phyloP scores from a whole-genome alignment of 192 early-diverging fungal genomes.

The Entrophospora sp. region DNA sequence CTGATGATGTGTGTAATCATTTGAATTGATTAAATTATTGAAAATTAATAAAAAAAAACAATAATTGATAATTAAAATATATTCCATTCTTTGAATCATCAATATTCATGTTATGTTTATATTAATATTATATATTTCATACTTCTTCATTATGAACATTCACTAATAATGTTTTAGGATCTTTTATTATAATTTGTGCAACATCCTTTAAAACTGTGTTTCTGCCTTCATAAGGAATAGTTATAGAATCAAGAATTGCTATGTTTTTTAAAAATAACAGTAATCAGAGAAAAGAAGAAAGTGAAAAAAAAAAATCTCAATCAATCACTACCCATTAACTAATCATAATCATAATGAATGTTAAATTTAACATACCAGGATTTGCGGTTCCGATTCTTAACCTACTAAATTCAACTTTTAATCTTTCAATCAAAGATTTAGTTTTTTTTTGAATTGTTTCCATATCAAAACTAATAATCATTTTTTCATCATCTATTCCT shows the following conservation, averaged over 20 bases:
- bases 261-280: too few species aligned
- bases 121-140: neutral
- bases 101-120: neutral
- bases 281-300: too few species aligned
- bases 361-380: slow-evolving; percentile 40
- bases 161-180: slow-evolving; percentile 73
- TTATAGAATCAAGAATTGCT: slow-evolving; percentile 66
- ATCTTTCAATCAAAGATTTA: slow-evolving; percentile 42
- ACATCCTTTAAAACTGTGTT: slow-evolving; percentile 52
- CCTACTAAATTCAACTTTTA: slow-evolving; percentile 57
- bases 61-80: neutral
- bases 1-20: too few species aligned
- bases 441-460: slow-evolving; percentile 49
- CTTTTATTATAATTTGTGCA: slow-evolving; percentile 73
- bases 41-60: neutral
- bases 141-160: slow-evolving; percentile 67
- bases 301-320: too few species aligned
- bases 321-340: too few species aligned
- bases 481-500: slow-evolving; percentile 19
- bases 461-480: slow-evolving; percentile 48
- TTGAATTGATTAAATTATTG: too few species aligned
- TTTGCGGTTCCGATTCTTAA: slow-evolving; percentile 65
- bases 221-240: slow-evolving; percentile 47
- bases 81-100: neutral
- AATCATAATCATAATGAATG: too few species aligned